Evolutionary conservation across 1,284 basidiomycete species (phyloP).

Genomic region (Ustilago bromivora): DNA sequence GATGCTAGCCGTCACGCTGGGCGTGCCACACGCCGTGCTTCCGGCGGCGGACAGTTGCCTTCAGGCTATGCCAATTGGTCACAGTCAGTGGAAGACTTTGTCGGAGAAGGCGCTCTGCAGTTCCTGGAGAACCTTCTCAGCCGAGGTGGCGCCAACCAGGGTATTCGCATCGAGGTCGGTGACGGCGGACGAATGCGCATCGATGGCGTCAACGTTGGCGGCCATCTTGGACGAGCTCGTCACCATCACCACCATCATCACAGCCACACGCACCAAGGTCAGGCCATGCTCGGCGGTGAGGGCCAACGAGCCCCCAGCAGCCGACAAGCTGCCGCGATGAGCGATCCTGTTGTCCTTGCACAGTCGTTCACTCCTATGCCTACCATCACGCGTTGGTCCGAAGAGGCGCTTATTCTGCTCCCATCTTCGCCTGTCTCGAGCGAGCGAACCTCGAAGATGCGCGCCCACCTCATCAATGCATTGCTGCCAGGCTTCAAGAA

Average conservation of each 20-base stretch:
- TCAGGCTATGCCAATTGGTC: constrained; percentile 68
- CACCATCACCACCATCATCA: constrained; percentile 37
- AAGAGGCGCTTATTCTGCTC: constrained; percentile 85
- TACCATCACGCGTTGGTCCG: constrained; percentile 89
- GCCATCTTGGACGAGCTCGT: constrained; percentile 19
- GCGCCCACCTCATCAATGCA: constrained; percentile 80
- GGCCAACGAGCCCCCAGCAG: constrained; percentile 26
- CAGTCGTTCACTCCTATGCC: constrained; percentile 76
- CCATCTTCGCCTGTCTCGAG: constrained; percentile 75
- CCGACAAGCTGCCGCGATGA: constrained; percentile 31
- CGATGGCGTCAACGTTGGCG: constrained; percentile 40
- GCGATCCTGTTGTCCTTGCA: constrained; percentile 62
- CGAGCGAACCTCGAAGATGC: constrained; percentile 78
- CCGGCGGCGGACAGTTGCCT: constrained; percentile 23
- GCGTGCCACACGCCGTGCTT: constrained; percentile 13
- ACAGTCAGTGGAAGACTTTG: constrained; percentile 83
- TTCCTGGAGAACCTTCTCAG: constrained; percentile 80
- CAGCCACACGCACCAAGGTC: constrained; percentile 38
- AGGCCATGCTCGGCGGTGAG: constrained; percentile 33
- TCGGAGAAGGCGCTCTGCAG: constrained; percentile 84
- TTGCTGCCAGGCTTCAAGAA: constrained; percentile 78
- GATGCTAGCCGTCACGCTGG: constrained; percentile 41
- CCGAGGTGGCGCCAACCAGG: constrained; percentile 63
- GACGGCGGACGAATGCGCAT: constrained; percentile 60
- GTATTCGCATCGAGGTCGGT: constrained; percentile 62